Percentiles rank a stretch among this genome's conserved stretches.
Evolutionary conservation across 1,284 basidiomycete species (phyloP).

Genomic region (Leccinum proximum): DNA sequence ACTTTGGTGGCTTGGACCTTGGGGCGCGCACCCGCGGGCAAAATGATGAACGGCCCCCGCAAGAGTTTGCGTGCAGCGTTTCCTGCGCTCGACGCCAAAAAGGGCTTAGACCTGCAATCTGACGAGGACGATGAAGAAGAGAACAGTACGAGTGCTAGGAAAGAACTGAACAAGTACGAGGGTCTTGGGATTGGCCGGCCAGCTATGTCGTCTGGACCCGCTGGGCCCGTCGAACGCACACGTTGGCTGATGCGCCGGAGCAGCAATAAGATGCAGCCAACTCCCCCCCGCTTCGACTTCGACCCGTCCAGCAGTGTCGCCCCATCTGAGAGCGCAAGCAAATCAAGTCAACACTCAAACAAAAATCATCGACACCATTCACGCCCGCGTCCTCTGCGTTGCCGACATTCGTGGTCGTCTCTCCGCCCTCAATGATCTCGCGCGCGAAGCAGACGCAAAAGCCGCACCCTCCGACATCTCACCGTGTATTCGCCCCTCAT

Average conservation of each 20-base stretch:
- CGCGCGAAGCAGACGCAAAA: no score
- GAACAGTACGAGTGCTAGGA: constrained; percentile 45
- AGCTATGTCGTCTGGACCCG: constrained; percentile 31
- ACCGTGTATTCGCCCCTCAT: no score
- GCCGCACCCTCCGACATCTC: no score
- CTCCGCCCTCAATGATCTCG: no score
- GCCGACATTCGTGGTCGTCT: no score
- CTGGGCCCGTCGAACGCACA: constrained; percentile 38
- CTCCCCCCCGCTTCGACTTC: no score
- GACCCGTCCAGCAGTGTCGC: no score
- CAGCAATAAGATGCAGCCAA: constrained; percentile 42
- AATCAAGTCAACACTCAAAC: no score
- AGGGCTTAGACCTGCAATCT: constrained; percentile 16
- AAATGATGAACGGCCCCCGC: constrained; percentile 52
- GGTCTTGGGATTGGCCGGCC: constrained; percentile 68
- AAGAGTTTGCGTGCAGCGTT: constrained; percentile 76
- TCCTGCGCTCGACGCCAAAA: constrained; percentile 34
- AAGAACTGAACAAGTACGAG: constrained; percentile 48
- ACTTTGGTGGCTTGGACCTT: constrained; percentile 45
- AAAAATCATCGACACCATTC: no score
- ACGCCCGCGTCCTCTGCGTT: no score
- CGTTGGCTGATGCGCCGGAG: constrained; percentile 69
- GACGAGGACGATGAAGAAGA: constrained; percentile 41
- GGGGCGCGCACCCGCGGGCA: constrained; percentile 23
- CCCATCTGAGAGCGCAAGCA: no score